A percentile compares a stretch with the other conserved stretches of the same genome.
These are phyloP conservation scores for Turnera subulata DNA, from an alignment of 345 rosid genomes.

Conservation along the genomic window DNA sequence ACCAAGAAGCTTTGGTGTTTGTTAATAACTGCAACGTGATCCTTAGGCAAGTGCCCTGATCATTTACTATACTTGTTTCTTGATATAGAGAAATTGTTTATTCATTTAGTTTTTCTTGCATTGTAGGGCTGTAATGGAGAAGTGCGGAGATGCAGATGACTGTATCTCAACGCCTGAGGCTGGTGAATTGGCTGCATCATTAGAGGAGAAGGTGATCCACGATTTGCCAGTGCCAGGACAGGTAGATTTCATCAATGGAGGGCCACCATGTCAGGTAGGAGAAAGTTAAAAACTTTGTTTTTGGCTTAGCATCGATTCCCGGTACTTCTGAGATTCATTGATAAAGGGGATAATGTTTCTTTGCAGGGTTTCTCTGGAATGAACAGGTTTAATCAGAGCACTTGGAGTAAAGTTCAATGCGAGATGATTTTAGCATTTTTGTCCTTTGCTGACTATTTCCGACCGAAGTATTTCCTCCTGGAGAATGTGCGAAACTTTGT, in stretches of 20 bases:
- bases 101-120: neutral
- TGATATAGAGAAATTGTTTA: neutral
- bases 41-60: conserved; percentile 36
- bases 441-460: conserved; percentile 79
- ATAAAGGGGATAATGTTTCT: neutral
- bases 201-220: conserved; percentile 37
- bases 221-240: conserved; percentile 51
- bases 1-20: conserved; percentile 64
- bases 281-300: neutral
- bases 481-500: conserved; percentile 90
- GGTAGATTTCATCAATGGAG: conserved; percentile 92
- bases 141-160: conserved; percentile 71
- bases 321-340: neutral
- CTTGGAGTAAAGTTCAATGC: conserved; percentile 84
- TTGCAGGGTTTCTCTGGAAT: conserved; percentile 87
- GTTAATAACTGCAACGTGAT: conserved; percentile 83
- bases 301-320: too few relatives aligned
- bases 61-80: neutral
- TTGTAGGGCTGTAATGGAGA: conserved; percentile 74
- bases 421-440: conserved; percentile 53
- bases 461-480: conserved; percentile 82
- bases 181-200: conserved; percentile 36
- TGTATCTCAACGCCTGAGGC: conserved; percentile 80
- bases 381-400: conserved; percentile 70
- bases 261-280: conserved; percentile 98